Evolutionary conservation across 2,329 filamentous ascomycete species (phyloP).

Genomic region (Chrysosphaeria jannelii): DNA sequence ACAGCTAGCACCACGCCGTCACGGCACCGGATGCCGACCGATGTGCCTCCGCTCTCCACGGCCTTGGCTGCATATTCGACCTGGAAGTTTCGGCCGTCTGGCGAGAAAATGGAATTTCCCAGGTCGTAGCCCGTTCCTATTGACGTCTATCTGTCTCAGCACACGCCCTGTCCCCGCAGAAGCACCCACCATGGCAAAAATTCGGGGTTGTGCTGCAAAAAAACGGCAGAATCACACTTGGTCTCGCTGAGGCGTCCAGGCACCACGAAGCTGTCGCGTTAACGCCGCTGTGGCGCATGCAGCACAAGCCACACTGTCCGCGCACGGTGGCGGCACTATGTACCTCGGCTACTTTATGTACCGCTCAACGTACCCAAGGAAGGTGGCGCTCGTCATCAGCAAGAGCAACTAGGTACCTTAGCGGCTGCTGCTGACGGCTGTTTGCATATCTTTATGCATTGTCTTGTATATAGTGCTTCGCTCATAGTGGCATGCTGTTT

Average conservation of each 20-base stretch:
- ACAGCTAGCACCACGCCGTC: slow-evolving; percentile 87
- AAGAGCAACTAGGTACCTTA: too few species aligned
- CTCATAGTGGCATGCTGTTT: too few species aligned
- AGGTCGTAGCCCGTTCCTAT: slow-evolving; percentile 99
- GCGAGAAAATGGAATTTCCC: slow-evolving; percentile 97
- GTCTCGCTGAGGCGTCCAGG: background rate
- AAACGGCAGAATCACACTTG: slow-evolving; percentile 1
- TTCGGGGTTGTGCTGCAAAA: background rate
- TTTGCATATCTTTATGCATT: too few species aligned
- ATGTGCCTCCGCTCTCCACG: slow-evolving; percentile 90
- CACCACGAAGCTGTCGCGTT: background rate
- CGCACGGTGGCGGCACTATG: too few species aligned
- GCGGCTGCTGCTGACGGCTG: too few species aligned
- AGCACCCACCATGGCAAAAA: background rate
- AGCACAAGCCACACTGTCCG: background rate
- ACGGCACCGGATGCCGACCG: slow-evolving; percentile 87
- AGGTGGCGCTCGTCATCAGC: too few species aligned
- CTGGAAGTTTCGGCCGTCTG: slow-evolving; percentile 96
- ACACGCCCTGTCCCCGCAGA: too few species aligned
- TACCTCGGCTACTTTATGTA: too few species aligned
- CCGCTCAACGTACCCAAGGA: too few species aligned
- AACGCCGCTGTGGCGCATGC: background rate
- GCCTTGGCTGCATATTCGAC: slow-evolving; percentile 98
- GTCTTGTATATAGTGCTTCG: too few species aligned
- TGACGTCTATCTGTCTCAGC: slow-evolving; percentile 39